Conservation (phyloP, 371 early-diverging fungal species). For the Cokeromyces recurvatus region DNA sequence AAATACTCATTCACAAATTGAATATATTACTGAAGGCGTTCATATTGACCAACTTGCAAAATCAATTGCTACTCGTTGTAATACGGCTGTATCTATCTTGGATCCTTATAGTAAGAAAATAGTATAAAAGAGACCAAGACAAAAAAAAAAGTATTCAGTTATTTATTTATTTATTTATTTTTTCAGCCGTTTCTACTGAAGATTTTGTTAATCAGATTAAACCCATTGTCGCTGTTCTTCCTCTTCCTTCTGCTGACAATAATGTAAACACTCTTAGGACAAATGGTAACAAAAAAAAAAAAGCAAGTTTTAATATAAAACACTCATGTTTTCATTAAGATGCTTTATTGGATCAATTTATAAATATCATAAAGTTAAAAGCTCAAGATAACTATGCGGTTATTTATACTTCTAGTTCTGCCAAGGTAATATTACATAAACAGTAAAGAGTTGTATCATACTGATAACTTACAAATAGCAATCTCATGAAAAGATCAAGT, state of each 20-base stretch:
- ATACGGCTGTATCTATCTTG: conserved; percentile 23
- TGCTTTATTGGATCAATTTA: conserved; percentile 21
- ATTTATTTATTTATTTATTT: not conserved
- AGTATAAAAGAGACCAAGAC: not conserved
- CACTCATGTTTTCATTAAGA: conserved; percentile 15
- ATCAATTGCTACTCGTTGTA: conserved; percentile 26
- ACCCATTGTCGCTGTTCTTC: conserved; percentile 24
- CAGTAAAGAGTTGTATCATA: not conserved
- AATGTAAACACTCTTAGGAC: conserved; percentile 14
- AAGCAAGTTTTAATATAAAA: not conserved
- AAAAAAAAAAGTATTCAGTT: not conserved
- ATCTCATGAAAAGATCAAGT: conserved; percentile 5
- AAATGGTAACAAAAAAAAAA: conserved; percentile 28
- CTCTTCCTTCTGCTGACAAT: conserved; percentile 24
- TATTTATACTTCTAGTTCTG: conserved; percentile 41
- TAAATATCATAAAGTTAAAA: conserved; percentile 22
- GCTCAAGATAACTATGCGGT: conserved; percentile 35
- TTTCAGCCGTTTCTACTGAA: conserved; percentile 16
- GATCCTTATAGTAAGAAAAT: conserved; percentile 25
- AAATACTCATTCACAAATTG: conserved; percentile 25
- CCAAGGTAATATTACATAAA: conserved; percentile 25
- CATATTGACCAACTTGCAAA: conserved; percentile 28
- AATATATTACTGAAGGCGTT: conserved; percentile 34
- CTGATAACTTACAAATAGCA: not conserved
- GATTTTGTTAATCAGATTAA: conserved; percentile 13